A percentile compares a stretch with the other conserved stretches of the same genome.
phyloP scores from a whole-genome alignment of 2,329 filamentous ascomycete species.

The Sporothrix variecibatus region DNA sequence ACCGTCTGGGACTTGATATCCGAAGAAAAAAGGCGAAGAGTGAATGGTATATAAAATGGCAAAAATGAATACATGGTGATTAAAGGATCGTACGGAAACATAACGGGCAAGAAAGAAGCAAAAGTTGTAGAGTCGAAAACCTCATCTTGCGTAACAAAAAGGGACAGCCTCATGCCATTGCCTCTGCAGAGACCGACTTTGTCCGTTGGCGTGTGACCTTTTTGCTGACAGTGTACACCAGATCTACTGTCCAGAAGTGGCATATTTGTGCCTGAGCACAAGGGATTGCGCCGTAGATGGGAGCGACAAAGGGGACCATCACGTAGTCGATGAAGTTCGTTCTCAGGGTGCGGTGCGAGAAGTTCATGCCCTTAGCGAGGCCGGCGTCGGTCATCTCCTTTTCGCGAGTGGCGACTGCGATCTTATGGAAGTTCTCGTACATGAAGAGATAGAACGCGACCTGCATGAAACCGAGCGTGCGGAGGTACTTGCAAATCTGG shows the following conservation, averaged over 20 bases:
- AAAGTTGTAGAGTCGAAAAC: constrained; percentile 21
- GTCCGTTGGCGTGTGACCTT: constrained; percentile 61
- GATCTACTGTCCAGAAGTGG: constrained; percentile 69
- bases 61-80: constrained; percentile 8
- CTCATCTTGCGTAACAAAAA: not conserved
- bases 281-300: constrained; percentile 67
- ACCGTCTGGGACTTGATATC: not conserved
- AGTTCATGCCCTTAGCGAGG: constrained; percentile 65
- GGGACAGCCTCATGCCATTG: constrained; percentile 28
- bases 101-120: not conserved
- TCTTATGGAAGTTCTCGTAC: constrained; percentile 67
- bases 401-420: constrained; percentile 61
- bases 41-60: constrained; percentile 1
- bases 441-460: constrained; percentile 65
- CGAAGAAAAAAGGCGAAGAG: not conserved
- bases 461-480: constrained; percentile 62
- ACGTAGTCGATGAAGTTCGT: constrained; percentile 64
- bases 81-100: not conserved
- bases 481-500: constrained; percentile 59
- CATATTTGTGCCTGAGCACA: constrained; percentile 67
- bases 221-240: constrained; percentile 72
- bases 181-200: constrained; percentile 41
- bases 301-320: constrained; percentile 67
- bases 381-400: constrained; percentile 68
- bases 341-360: constrained; percentile 59